phyloP scores from a whole-genome alignment of 208 protist genomes.

The Leishmania turanica region DNA sequence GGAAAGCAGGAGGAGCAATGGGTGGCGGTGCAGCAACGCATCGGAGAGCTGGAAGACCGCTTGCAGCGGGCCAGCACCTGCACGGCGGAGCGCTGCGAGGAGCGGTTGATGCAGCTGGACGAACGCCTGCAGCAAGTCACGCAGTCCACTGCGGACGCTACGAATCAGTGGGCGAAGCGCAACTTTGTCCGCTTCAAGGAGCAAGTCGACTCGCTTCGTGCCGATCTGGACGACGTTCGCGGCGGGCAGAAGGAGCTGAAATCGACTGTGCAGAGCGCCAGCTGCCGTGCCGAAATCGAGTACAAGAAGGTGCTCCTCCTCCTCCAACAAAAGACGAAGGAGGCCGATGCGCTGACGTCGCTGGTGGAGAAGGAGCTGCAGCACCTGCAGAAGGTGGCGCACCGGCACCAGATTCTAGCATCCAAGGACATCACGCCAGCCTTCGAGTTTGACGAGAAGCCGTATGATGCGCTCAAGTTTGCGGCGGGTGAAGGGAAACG shows the following conservation, averaged over 20 bases:
- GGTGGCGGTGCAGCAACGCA: slow-evolving; percentile 22
- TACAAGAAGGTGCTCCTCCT: slow-evolving; percentile 66
- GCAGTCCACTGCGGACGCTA: slow-evolving; percentile 51
- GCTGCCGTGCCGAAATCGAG: slow-evolving; percentile 64
- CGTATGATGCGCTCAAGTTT: slow-evolving; percentile 31
- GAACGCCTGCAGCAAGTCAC: slow-evolving; percentile 16
- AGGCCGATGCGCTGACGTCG: slow-evolving; percentile 62
- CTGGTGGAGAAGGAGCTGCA: slow-evolving; percentile 80
- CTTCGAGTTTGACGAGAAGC: slow-evolving; percentile 21
- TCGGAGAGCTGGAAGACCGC: slow-evolving; percentile 17
- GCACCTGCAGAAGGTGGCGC: slow-evolving; percentile 62
- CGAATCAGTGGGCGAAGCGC: slow-evolving; percentile 65
- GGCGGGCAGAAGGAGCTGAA: slow-evolving; percentile 40
- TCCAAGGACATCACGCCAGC: slow-evolving; percentile 36
- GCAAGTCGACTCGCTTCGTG: slow-evolving; percentile 54
- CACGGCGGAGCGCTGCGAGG: slow-evolving; percentile 27
- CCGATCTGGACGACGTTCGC: slow-evolving; percentile 38
- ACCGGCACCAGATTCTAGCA: slow-evolving; percentile 58
- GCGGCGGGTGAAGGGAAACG: slow-evolving; percentile 1
- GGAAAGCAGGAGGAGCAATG: slow-evolving; percentile 33
- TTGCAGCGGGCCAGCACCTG: slow-evolving; percentile 1
- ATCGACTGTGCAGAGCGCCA: slow-evolving; percentile 40
- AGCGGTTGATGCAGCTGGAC: slow-evolving; percentile 29
- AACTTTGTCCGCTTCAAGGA: slow-evolving; percentile 86
- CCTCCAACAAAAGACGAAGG: slow-evolving; percentile 64